Conservation (phyloP, 139 green algal species). For the Haematococcus sp. region DNA sequence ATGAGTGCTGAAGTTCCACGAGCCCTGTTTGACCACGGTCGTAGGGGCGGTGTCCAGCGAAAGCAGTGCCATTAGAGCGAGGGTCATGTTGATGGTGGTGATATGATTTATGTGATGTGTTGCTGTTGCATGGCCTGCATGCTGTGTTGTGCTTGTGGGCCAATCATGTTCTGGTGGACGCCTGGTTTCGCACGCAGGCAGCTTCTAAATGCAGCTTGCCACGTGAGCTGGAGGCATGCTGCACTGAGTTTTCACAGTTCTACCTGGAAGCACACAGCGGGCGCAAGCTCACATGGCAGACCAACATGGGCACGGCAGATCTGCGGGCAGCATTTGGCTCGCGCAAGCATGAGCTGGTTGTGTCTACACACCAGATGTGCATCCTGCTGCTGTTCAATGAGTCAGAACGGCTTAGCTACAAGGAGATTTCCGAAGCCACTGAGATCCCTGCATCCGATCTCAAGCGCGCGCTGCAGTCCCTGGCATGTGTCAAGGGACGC, state of each 20-base stretch:
- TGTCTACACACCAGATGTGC: conserved; percentile 89
- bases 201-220: conserved; percentile 79
- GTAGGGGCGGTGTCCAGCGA: too few relatives aligned
- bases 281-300: conserved; percentile 90
- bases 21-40: too few relatives aligned
- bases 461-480: conserved; percentile 83
- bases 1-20: too few relatives aligned
- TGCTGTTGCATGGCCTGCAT: too few relatives aligned
- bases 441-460: conserved; percentile 83
- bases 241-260: conserved; percentile 78
- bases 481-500: conserved; percentile 91
- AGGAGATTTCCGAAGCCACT: conserved; percentile 53
- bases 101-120: too few relatives aligned
- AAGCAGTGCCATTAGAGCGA: too few relatives aligned
- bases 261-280: conserved; percentile 77
- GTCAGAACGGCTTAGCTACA: conserved; percentile 43
- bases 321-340: conserved; percentile 72
- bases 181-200: too few relatives aligned
- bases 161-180: too few relatives aligned
- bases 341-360: conserved; percentile 84
- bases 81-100: too few relatives aligned
- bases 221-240: conserved; percentile 62
- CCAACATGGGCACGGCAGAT: conserved; percentile 93
- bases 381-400: conserved; percentile 97
- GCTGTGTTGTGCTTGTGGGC: too few relatives aligned